Percentiles rank a stretch among this genome's conserved stretches.
Conservation (phyloP, 202 grass and related monocot species). For the Brachypodium distachyon region DNA sequence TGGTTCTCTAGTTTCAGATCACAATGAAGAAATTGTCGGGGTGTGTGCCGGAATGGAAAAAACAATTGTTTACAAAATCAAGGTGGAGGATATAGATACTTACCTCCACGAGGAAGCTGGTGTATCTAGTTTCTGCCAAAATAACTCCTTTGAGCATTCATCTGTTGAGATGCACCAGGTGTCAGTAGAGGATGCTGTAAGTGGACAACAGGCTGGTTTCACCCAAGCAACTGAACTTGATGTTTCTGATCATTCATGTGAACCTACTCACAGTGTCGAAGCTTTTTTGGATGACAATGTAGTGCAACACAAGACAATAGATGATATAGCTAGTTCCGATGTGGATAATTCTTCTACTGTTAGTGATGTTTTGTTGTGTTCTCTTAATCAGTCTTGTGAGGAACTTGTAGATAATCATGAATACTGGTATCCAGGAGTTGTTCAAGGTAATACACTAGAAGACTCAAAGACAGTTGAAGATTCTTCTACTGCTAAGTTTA, state of each 20-base stretch:
- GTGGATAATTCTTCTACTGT: slow-evolving; percentile 11
- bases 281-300: slow-evolving; percentile 10
- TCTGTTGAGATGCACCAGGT: slow-evolving; percentile 26
- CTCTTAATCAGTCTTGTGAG: slow-evolving; percentile 27
- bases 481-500: slow-evolving; percentile 10
- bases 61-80: slow-evolving; percentile 12
- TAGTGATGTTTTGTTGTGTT: slow-evolving; percentile 24
- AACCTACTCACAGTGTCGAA: slow-evolving; percentile 19
- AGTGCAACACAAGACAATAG: slow-evolving; percentile 3
- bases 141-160: background rate
- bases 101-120: slow-evolving; percentile 5
- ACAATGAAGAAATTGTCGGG: slow-evolving; percentile 13
- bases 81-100: slow-evolving; percentile 19
- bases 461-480: slow-evolving; percentile 10
- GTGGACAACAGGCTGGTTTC: slow-evolving; percentile 4
- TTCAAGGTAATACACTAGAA: slow-evolving; percentile 18
- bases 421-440: slow-evolving; percentile 20
- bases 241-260: slow-evolving; percentile 21
- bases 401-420: slow-evolving; percentile 21
- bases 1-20: slow-evolving; percentile 4
- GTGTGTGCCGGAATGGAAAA: slow-evolving; percentile 15
- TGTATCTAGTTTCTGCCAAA: slow-evolving; percentile 4
- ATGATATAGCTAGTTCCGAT: slow-evolving; percentile 31
- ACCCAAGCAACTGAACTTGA: slow-evolving; percentile 6
- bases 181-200: background rate